These are phyloP conservation scores for Fusarium duplospermum DNA, from an alignment of 2,329 filamentous ascomycete genomes.

Conservation along the genomic window DNA sequence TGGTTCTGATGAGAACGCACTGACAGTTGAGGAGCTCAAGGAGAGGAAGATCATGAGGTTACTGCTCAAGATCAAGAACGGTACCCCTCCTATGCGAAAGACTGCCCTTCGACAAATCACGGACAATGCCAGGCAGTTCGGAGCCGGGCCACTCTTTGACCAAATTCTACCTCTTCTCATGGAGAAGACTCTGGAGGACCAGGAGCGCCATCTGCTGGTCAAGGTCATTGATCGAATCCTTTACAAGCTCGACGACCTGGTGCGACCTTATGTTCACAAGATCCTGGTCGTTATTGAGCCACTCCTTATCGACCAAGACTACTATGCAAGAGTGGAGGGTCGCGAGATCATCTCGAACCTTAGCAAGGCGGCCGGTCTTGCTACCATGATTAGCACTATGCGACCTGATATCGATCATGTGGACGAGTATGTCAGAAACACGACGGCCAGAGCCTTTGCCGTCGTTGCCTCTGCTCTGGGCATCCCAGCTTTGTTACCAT, in stretches of 20 bases:
- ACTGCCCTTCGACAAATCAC: constrained; percentile 96
- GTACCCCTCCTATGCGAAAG: constrained; percentile 98
- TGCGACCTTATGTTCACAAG: constrained; percentile 96
- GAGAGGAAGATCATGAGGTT: constrained; percentile 99
- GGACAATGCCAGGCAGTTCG: constrained; percentile 96
- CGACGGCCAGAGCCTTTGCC: constrained; percentile 94
- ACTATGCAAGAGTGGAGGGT: constrained; percentile 97
- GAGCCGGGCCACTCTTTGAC: constrained; percentile 93
- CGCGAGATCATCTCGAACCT: constrained; percentile 99
- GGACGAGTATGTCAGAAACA: constrained; percentile 98
- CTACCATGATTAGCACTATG: constrained; percentile 99
- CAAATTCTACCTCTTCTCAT: constrained; percentile 97
- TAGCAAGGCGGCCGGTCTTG: constrained; percentile 93
- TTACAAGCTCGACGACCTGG: constrained; percentile 97
- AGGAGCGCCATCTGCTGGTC: constrained; percentile 96
- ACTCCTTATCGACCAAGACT: constrained; percentile 98
- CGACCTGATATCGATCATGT: constrained; percentile 98
- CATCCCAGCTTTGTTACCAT: constrained; percentile 93
- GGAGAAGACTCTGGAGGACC: constrained; percentile 98
- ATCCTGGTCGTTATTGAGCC: constrained; percentile 99
- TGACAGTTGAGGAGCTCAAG: constrained; percentile 95
- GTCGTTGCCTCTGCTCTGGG: constrained; percentile 96
- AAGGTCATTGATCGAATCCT: constrained; percentile 99
- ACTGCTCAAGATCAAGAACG: constrained; percentile 98
- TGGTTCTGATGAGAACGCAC: constrained; percentile 87